Evolutionary conservation across 225 moss, liverwort and hornwort species (phyloP), one percentile per base, ranked within the genome.

Genomic region (Marchantia paleacea): DNA sequence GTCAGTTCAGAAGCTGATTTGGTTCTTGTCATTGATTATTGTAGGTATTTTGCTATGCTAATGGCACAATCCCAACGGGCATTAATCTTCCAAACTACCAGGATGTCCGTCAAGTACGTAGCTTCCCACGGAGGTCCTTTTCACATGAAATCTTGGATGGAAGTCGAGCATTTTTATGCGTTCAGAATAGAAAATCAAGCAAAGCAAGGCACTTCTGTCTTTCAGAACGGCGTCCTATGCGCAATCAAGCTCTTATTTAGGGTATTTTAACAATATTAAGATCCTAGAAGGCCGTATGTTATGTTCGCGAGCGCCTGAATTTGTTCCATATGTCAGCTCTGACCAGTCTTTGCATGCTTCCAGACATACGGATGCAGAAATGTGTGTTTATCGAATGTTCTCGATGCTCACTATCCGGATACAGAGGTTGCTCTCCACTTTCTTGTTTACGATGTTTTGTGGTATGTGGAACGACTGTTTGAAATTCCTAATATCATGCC

Each of bases 41-140:
- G 78, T 84, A 93, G 93, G 74, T 88, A 28, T 85, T 93, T 72
- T 79, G 81, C 16, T 93, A 86, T 73, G 90, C 89, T 25, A 93
- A 88, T 73, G 90, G 93, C 72, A 90, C 84, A 80, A 82, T 93
- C 78, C 93, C 91, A 76, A 85, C 88, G 66, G 91, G 93, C 48
- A 86, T 93, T 0, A 93, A 91, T 69, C 79, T 91, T 80, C 93
- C 93, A 8, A 91, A 93, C 31, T 93, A 91, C 72, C 81, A 90
- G 74, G 86, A 87, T 6, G 83, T 93, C 52, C 86, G 90, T 47
- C 83, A 90, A 86, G 93, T 93, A 85, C 75, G 70, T 55, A 28
- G 13, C 26, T 18, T 75, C 49, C 48, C 20, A 19, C 70, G n/a
- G 25, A 63, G 63, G 58, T 39, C 39, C 39, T 5, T 39, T 39